Percentiles rank a stretch among this genome's conserved stretches.
Conservation (phyloP, 2,329 filamentous ascomycete species). For the Botrytis porri region DNA sequence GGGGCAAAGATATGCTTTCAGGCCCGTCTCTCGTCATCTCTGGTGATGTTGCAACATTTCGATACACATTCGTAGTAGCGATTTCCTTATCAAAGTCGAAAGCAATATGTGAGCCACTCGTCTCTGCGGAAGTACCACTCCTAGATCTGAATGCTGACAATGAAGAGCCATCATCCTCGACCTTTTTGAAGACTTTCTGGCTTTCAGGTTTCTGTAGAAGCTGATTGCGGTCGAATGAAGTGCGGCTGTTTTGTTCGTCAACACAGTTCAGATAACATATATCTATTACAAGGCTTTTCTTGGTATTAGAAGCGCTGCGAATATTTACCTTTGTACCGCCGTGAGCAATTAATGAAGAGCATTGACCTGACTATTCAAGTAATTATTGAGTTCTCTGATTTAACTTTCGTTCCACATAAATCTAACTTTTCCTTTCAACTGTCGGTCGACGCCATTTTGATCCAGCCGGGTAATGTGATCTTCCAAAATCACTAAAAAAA, state of each 20-base stretch:
- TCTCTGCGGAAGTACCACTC: neutral
- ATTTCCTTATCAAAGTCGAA: slow-evolving; percentile 13
- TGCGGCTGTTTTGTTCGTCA: slow-evolving; percentile 1
- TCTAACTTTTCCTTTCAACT: neutral
- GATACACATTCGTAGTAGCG: neutral
- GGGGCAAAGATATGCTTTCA: neutral
- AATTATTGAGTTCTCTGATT: neutral
- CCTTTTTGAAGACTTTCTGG: neutral
- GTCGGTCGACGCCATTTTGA: neutral
- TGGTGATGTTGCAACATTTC: neutral
- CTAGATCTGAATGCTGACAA: neutral
- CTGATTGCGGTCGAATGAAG: neutral
- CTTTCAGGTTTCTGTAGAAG: neutral
- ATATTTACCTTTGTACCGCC: neutral
- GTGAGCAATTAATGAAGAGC: slow-evolving; percentile 3
- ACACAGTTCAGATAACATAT: neutral
- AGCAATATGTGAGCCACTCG: neutral
- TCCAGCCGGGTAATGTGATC: neutral
- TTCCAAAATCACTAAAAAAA: neutral
- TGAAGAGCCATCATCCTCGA: neutral
- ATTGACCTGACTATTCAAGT: slow-evolving; percentile 4
- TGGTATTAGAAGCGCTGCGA: neutral
- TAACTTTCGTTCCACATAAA: neutral
- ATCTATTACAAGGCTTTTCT: neutral
- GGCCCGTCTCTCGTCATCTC: too few relatives aligned